phyloP scores from a whole-genome alignment of 169 alveolate genomes.

The Plasmodium vinckei region DNA sequence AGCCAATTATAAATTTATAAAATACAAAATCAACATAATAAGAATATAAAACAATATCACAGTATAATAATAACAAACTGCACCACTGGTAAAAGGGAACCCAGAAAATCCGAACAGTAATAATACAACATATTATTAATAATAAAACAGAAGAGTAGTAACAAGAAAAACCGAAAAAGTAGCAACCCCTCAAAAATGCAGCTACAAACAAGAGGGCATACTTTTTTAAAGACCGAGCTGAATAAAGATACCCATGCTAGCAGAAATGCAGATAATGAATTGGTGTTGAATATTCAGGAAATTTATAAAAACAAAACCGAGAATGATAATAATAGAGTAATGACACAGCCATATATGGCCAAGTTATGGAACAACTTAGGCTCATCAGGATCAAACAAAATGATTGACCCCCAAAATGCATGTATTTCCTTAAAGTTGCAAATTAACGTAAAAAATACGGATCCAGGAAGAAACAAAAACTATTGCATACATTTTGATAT shows the following conservation, averaged over 20 bases:
- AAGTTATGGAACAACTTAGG: conserved; percentile 4
- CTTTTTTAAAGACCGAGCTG: not conserved
- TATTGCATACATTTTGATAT: conserved; percentile 29
- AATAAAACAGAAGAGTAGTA: not conserved
- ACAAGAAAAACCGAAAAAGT: not conserved
- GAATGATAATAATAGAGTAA: not conserved
- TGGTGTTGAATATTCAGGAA: conserved; percentile 19
- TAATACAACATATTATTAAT: too few relatives aligned
- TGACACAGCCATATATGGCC: not conserved
- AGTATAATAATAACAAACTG: too few relatives aligned
- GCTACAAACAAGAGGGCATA: conserved; percentile 9
- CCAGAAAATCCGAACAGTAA: too few relatives aligned
- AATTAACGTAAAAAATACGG: conserved; percentile 18
- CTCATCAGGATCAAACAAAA: conserved; percentile 9
- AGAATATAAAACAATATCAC: too few relatives aligned
- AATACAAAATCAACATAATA: too few relatives aligned
- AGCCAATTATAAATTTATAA: too few relatives aligned
- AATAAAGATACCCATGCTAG: conserved; percentile 1
- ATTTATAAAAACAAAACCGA: conserved; percentile 19
- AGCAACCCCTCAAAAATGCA: conserved; percentile 27
- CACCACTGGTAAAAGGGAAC: too few relatives aligned
- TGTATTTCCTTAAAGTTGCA: conserved; percentile 42
- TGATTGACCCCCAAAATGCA: conserved; percentile 8
- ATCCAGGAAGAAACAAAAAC: conserved; percentile 8
- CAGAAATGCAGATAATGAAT: conserved; percentile 11